Percentiles rank a stretch among this genome's conserved stretches.
phyloP scores from a whole-genome alignment of 2,329 filamentous ascomycete genomes.

The Clarireedia homoeocarpa region DNA sequence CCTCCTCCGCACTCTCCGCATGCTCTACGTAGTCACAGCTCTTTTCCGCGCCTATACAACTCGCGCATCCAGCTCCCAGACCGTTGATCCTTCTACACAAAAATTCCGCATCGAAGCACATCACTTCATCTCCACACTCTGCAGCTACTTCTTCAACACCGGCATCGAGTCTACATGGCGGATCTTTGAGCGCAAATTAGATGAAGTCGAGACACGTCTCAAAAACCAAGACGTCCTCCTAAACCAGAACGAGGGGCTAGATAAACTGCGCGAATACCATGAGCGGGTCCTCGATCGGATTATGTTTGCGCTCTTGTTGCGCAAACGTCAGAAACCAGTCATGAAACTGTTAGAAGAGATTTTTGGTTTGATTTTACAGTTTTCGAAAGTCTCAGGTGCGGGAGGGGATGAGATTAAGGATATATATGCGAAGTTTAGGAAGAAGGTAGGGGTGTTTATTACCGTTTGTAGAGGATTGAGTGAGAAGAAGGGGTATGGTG shows the following conservation, averaged over 20 bases:
- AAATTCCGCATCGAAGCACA: conserved; percentile 70
- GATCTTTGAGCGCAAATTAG: conserved; percentile 58
- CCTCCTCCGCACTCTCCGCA: conserved; percentile 66
- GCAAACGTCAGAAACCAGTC: conserved; percentile 67
- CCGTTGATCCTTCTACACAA: conserved; percentile 17
- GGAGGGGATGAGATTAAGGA: conserved; percentile 36
- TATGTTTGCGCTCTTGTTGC: conserved; percentile 63
- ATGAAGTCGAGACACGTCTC: conserved; percentile 52
- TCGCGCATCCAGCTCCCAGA: conserved; percentile 23
- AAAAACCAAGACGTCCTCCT: conserved; percentile 32
- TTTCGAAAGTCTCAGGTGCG: conserved; percentile 45
- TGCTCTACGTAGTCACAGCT: conserved; percentile 67
- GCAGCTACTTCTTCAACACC: conserved; percentile 72
- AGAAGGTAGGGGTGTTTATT: conserved; percentile 67
- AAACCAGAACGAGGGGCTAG: conserved; percentile 51
- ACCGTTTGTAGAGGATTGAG: conserved; percentile 60
- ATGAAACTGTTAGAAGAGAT: conserved; percentile 69
- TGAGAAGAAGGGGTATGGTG: conserved; percentile 47
- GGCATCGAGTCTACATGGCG: conserved; percentile 69
- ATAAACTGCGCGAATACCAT: conserved; percentile 60
- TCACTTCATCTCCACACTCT: conserved; percentile 67
- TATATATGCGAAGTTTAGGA: conserved; percentile 59
- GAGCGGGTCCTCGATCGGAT: conserved; percentile 68
- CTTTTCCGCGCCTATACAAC: conserved; percentile 51
- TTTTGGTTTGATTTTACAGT: conserved; percentile 63